A percentile compares a stretch with the other conserved stretches of the same genome.
Evolutionary conservation across 2,329 filamentous ascomycete genomes (phyloP).

Genomic region (Sclerotinia nivalis): DNA sequence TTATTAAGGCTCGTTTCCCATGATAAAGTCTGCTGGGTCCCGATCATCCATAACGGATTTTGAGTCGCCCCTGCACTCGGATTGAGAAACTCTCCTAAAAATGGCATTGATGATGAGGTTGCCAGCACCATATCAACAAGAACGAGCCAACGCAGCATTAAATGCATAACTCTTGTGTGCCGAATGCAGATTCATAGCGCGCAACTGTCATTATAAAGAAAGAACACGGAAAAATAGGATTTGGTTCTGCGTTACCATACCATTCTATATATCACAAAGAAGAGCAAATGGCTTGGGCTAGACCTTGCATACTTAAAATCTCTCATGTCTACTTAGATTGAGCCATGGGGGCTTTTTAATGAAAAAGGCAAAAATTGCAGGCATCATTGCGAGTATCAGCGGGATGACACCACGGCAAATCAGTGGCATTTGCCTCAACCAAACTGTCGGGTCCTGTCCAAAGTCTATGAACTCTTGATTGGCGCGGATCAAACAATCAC

Average conservation of each 20-base stretch:
- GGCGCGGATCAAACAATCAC: neutral
- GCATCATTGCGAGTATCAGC: slow-evolving; percentile 2
- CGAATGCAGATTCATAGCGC: neutral
- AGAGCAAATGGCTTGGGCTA: neutral
- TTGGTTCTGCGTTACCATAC: neutral
- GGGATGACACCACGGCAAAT: slow-evolving; percentile 12
- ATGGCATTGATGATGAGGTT: neutral
- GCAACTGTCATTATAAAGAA: neutral
- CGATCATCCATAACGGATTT: slow-evolving; percentile 16
- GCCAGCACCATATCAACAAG: slow-evolving; percentile 14
- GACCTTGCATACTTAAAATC: neutral
- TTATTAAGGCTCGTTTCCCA: slow-evolving; percentile 20
- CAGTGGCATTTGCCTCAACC: slow-evolving; percentile 4
- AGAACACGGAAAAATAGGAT: neutral
- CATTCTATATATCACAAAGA: slow-evolving; percentile 5
- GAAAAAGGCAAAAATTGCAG: neutral
- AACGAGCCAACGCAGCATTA: slow-evolving; percentile 1
- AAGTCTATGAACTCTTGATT: neutral
- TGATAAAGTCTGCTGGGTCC: slow-evolving; percentile 16
- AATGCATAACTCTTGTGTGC: neutral
- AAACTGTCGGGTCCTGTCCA: slow-evolving; percentile 14
- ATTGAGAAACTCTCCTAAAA: slow-evolving; percentile 9
- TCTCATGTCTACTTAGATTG: neutral
- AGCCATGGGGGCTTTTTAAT: neutral
- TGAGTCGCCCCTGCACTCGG: slow-evolving; percentile 9